These are phyloP conservation scores for Meripilus lineatus DNA, from an alignment of 1,284 basidiomycete species.

Conservation along the genomic window DNA sequence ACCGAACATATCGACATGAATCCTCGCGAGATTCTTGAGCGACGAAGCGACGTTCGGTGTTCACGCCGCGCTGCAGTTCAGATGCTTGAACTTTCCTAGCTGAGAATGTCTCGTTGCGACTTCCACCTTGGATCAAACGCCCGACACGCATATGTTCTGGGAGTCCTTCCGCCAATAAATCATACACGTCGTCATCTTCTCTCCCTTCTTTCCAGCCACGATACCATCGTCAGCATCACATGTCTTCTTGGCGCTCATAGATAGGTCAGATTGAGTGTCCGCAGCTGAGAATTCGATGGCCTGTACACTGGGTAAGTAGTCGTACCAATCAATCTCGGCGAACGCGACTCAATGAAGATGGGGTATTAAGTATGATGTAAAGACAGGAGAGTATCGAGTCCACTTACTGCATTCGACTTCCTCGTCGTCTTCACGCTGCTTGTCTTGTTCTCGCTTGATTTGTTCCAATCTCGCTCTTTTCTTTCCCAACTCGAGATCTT, in stretches of 20 bases:
- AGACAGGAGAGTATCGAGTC: not conserved
- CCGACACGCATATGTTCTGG: slow-evolving; percentile 99
- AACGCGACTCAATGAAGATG: too few relatives aligned
- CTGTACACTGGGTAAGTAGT: slow-evolving; percentile 98
- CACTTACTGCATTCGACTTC: slow-evolving; percentile 78
- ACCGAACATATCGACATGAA: slow-evolving; percentile 93
- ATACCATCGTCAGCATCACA: slow-evolving; percentile 10
- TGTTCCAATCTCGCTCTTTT: slow-evolving; percentile 86
- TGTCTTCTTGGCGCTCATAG: slow-evolving; percentile 84
- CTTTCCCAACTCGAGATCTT: slow-evolving; percentile 70
- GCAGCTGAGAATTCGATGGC: slow-evolving; percentile 97
- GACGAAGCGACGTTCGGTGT: slow-evolving; percentile 90
- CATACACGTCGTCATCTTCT: slow-evolving; percentile 81
- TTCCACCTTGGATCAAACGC: slow-evolving; percentile 97
- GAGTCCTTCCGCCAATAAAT: slow-evolving; percentile 95
- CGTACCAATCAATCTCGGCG: slow-evolving; percentile 98
- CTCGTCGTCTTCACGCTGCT: too few relatives aligned
- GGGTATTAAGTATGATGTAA: slow-evolving; percentile 2
- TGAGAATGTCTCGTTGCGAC: slow-evolving; percentile 84
- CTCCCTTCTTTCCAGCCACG: slow-evolving; percentile 61
- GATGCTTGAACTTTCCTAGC: slow-evolving; percentile 86
- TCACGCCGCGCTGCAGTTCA: slow-evolving; percentile 88
- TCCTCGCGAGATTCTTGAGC: slow-evolving; percentile 84
- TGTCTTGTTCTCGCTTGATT: too few relatives aligned
- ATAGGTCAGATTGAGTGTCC: slow-evolving; percentile 88